phyloP scores from a whole-genome alignment of 129 eudicot genomes.

The Logfia minima region DNA sequence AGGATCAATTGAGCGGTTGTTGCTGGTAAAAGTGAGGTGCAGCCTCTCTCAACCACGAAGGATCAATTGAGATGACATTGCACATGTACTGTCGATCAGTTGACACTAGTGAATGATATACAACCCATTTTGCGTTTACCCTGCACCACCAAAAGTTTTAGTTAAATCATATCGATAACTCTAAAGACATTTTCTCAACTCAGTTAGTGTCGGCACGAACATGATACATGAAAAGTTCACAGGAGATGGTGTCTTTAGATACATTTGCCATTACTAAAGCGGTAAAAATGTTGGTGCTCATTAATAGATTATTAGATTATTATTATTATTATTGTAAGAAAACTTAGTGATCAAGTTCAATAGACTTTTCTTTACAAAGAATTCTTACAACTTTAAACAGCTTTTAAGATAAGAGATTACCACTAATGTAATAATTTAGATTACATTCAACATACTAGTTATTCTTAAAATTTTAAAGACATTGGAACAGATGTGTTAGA shows the following conservation, averaged over 20 bases:
- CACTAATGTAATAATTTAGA: not conserved
- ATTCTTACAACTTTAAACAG: not conserved
- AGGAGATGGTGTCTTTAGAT: not conserved
- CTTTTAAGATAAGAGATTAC: not conserved
- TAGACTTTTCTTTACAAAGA: no score
- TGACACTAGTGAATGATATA: slow-evolving; percentile 79
- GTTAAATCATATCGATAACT: not conserved
- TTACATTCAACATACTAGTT: not conserved
- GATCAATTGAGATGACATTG: slow-evolving; percentile 83
- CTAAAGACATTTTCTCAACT: not conserved
- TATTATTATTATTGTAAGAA: not conserved
- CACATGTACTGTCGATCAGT: slow-evolving; percentile 98
- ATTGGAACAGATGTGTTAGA: not conserved
- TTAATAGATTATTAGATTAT: not conserved
- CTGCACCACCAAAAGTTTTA: slow-evolving; percentile 44
- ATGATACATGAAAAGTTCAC: not conserved
- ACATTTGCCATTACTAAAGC: not conserved
- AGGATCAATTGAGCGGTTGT: slow-evolving; percentile 42
- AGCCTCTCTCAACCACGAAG: slow-evolving; percentile 85
- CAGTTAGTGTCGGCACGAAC: not conserved
- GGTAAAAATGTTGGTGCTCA: not conserved
- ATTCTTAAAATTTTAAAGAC: not conserved
- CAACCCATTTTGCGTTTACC: slow-evolving; percentile 94
- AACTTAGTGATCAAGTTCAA: not conserved
- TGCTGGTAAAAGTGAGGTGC: slow-evolving; percentile 88